A percentile compares a stretch with the other conserved stretches of the same genome.
phyloP scores from a whole-genome alignment of 2,329 filamentous ascomycete species.

The Ascochyta lentis region DNA sequence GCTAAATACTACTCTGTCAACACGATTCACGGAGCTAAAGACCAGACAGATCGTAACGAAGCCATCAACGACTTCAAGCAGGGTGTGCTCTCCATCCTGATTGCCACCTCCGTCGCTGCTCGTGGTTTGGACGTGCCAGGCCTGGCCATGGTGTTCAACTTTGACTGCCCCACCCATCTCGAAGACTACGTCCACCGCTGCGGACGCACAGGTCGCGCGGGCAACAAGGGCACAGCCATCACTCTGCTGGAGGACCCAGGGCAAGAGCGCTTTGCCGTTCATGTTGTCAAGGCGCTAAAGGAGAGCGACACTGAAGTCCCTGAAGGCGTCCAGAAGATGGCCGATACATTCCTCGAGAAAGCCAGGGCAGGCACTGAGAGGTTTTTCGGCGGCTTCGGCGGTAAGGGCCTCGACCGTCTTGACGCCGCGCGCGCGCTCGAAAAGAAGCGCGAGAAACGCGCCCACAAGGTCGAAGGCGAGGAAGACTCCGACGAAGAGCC shows the following conservation, averaged over 20 bases:
- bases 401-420: constrained; percentile 89
- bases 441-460: constrained; percentile 74
- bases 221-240: constrained; percentile 92
- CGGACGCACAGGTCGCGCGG: constrained; percentile 91
- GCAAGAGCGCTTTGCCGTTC: constrained; percentile 87
- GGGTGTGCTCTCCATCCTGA: constrained; percentile 85
- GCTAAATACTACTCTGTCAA: constrained; percentile 58
- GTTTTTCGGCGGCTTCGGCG: constrained; percentile 84
- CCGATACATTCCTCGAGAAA: constrained; percentile 79
- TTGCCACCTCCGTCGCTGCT: constrained; percentile 94
- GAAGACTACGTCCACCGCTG: constrained; percentile 97
- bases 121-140: constrained; percentile 96
- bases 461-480: constrained; percentile 87
- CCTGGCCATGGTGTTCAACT: constrained; percentile 94
- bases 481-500: constrained; percentile 83
- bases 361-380: constrained; percentile 93
- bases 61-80: constrained; percentile 55
- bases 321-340: constrained; percentile 67
- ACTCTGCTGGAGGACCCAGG: constrained; percentile 93
- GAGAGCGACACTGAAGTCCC: constrained; percentile 88
- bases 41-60: constrained; percentile 44
- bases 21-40: constrained; percentile 81
- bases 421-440: constrained; percentile 91
- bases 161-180: constrained; percentile 89
- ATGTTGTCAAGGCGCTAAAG: constrained; percentile 89